Conservation (phyloP, 169 alveolate species). For the Babesia divergens region DNA sequence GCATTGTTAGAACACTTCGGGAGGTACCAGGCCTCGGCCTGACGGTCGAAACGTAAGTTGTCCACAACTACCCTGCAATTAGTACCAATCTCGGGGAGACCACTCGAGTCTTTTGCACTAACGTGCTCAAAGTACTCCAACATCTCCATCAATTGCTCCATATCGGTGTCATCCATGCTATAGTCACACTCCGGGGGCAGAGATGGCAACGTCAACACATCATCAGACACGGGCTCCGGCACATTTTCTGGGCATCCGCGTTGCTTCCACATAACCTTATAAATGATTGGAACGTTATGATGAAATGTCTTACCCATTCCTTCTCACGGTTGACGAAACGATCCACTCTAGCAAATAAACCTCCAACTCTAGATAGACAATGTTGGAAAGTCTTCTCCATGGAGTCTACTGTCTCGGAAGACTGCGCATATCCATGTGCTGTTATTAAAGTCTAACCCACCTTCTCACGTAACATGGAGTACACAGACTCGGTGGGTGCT, state of each 20-base stretch:
- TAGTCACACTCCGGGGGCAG: not conserved
- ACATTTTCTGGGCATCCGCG: slow-evolving; percentile 23
- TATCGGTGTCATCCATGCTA: not conserved
- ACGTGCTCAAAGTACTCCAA: slow-evolving; percentile 24
- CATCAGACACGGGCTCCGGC: slow-evolving; percentile 17
- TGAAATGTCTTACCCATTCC: slow-evolving; percentile 52
- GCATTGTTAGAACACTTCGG: not conserved
- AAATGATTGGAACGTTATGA: too few species aligned
- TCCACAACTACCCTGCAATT: slow-evolving; percentile 18
- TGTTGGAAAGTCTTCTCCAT: slow-evolving; percentile 34
- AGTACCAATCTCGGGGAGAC: slow-evolving; percentile 27
- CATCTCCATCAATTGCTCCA: slow-evolving; percentile 6
- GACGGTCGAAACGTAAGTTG: slow-evolving; percentile 36
- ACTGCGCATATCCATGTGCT: not conserved
- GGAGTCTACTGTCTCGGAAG: slow-evolving; percentile 27
- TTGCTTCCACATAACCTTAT: slow-evolving; percentile 49
- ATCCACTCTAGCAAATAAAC: not conserved
- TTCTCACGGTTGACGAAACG: slow-evolving; percentile 34
- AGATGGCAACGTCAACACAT: slow-evolving; percentile 2
- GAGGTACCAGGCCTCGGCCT: slow-evolving; percentile 52
- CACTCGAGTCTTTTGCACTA: not conserved
- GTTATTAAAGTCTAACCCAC: not conserved
- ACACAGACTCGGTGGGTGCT: slow-evolving; percentile 20
- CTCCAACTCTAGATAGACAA: slow-evolving; percentile 29
- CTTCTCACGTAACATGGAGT: slow-evolving; percentile 49